These are phyloP conservation scores for Papiliotrema flavescens DNA, from an alignment of 1,284 basidiomycete genomes.

Conservation along the genomic window DNA sequence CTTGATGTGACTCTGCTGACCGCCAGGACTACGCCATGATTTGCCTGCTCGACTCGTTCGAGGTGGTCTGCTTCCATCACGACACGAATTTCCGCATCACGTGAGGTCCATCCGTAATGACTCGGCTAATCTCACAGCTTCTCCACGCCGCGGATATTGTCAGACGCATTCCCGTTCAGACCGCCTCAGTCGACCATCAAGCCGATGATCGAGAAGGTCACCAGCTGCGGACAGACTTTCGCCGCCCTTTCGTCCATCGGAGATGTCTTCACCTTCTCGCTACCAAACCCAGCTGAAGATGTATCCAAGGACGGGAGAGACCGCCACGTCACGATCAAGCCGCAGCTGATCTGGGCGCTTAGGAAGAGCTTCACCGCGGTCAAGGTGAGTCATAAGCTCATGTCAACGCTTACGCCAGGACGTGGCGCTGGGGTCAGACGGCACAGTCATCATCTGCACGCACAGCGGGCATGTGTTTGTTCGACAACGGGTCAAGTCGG, in stretches of 20 bases:
- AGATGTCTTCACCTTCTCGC: conserved; percentile 83
- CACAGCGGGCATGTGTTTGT: conserved; percentile 92
- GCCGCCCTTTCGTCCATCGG: conserved; percentile 83
- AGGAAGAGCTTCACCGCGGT: conserved; percentile 82
- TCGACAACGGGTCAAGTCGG: conserved; percentile 57
- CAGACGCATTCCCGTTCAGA: conserved; percentile 70
- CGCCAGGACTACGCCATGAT: conserved; percentile 73
- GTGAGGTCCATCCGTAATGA: conserved; percentile 3
- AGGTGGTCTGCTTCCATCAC: conserved; percentile 80
- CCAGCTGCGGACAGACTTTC: conserved; percentile 74
- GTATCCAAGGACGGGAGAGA: conserved; percentile 42
- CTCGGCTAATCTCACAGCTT: conserved; percentile 54
- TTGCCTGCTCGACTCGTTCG: conserved; percentile 67
- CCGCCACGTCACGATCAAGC: conserved; percentile 59
- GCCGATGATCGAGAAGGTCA: conserved; percentile 74
- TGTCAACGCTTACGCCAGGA: conserved; percentile 54
- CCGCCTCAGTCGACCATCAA: conserved; percentile 69
- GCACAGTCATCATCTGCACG: conserved; percentile 86
- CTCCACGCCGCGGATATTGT: conserved; percentile 64
- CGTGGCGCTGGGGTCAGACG: conserved; percentile 82
- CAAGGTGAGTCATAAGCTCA: conserved; percentile 52
- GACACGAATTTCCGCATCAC: conserved; percentile 67
- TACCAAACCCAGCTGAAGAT: conserved; percentile 52
- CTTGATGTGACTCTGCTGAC: conserved; percentile 4
- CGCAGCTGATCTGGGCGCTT: conserved; percentile 87